Evolutionary conservation across 2,329 filamentous ascomycete species (phyloP).

Genomic region (Fusarium haematococcum): DNA sequence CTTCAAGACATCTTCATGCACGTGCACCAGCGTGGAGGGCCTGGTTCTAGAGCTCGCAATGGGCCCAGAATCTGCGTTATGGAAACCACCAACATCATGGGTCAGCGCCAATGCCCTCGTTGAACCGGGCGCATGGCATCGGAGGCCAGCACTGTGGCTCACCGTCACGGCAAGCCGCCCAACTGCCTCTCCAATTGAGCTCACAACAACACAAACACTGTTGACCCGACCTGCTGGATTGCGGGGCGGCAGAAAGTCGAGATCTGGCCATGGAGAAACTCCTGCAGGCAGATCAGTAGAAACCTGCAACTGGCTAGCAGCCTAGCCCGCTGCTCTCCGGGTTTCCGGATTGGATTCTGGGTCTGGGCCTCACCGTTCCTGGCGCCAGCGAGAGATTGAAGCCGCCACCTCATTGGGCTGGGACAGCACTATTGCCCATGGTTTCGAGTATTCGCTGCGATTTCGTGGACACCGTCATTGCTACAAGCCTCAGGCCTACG

Average conservation of each 20-base stretch:
- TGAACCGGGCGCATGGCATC: conserved; percentile 9
- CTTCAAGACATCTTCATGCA: conserved; percentile 5
- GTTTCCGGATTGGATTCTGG: conserved; percentile 4
- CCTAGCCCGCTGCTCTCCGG: background rate
- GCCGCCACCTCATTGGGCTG: background rate
- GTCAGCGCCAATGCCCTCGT: background rate
- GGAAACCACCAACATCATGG: conserved; percentile 16
- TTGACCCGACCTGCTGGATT: conserved; percentile 7
- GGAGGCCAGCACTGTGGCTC: background rate
- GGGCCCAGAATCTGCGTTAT: conserved; percentile 7
- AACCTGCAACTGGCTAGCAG: conserved; percentile 22
- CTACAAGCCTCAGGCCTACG: background rate
- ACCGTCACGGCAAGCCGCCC: conserved; percentile 3
- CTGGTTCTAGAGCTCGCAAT: conserved; percentile 13
- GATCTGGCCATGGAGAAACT: background rate
- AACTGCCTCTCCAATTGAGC: background rate
- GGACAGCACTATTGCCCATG: conserved; percentile 11
- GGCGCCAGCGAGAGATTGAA: background rate
- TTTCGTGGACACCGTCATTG: background rate
- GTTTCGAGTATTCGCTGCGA: background rate
- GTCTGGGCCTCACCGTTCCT: conserved; percentile 23
- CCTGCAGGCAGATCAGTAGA: background rate
- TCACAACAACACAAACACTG: background rate
- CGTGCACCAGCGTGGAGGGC: background rate
- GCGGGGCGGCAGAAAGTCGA: background rate